A percentile compares a stretch with the other conserved stretches of the same genome.
Evolutionary conservation across 2,329 filamentous ascomycete genomes (phyloP).

Genomic region (Mycosphaerella arachidis): DNA sequence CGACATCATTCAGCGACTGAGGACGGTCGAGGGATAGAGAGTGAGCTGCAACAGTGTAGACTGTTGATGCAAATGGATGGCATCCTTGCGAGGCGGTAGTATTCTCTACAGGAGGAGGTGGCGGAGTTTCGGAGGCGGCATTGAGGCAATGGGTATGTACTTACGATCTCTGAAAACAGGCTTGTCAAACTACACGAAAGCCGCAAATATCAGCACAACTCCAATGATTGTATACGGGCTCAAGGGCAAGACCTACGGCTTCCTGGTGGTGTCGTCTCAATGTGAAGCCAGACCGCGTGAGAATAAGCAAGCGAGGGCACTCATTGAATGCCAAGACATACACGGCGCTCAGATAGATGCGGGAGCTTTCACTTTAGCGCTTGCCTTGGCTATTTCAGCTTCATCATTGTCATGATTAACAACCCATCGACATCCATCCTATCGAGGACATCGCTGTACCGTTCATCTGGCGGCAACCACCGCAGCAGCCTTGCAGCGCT

Average conservation of each 20-base stretch:
- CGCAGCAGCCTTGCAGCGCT: too few species aligned
- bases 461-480: background rate
- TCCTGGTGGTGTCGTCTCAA: background rate
- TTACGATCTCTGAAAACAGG: background rate
- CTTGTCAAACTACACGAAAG: background rate
- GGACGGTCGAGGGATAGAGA: background rate
- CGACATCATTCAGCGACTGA: background rate
- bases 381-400: background rate
- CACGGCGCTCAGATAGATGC: background rate
- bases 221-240: background rate
- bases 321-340: background rate
- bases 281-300: background rate
- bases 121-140: background rate
- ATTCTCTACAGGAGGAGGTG: background rate
- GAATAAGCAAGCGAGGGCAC: background rate
- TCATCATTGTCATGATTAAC: background rate
- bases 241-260: background rate
- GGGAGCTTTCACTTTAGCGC: background rate
- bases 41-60: background rate
- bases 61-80: background rate
- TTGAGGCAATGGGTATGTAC: background rate
- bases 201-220: background rate
- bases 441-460: background rate
- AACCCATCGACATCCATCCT: background rate
- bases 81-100: background rate